Percentiles rank a stretch among this genome's conserved stretches.
phyloP scores from a whole-genome alignment of 768 basidiomycete genomes.

The Rhodotorula paludigena region DNA sequence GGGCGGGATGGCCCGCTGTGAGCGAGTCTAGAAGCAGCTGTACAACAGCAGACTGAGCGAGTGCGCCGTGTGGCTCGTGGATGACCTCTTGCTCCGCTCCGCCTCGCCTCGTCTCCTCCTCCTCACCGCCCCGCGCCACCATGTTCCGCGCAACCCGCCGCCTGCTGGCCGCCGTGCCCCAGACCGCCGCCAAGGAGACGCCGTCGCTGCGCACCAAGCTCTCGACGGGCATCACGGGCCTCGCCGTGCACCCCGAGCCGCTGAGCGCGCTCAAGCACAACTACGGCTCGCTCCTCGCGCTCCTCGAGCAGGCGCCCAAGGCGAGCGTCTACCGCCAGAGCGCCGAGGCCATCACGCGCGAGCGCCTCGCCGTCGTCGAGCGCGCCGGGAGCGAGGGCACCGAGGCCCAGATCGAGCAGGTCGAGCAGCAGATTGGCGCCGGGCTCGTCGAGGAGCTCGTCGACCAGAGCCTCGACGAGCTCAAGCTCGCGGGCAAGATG shows the following conservation, averaged over 20 bases:
- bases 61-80: too few species aligned
- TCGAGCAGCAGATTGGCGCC: slow-evolving; percentile 71
- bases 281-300: slow-evolving; percentile 69
- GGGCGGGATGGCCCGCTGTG: too few species aligned
- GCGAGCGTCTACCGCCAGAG: slow-evolving; percentile 85
- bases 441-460: slow-evolving; percentile 83
- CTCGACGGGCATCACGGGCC: slow-evolving; percentile 80
- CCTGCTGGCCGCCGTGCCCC: slow-evolving; percentile 5
- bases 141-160: slow-evolving; percentile 30
- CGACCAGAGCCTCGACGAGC: slow-evolving; percentile 74
- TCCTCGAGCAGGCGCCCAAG: slow-evolving; percentile 63
- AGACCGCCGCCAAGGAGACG: neutral
- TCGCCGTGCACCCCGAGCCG: slow-evolving; percentile 76
- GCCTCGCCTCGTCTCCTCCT: neutral
- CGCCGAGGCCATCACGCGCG: slow-evolving; percentile 74
- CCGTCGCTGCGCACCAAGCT: slow-evolving; percentile 51
- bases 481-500: slow-evolving; percentile 69
- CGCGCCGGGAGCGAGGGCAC: slow-evolving; percentile 51
- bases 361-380: slow-evolving; percentile 65
- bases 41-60: too few species aligned
- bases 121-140: neutral
- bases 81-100: too few species aligned
- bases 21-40: too few species aligned
- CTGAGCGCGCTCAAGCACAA: slow-evolving; percentile 69
- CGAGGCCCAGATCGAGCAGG: slow-evolving; percentile 57